Evolutionary conservation across 176 grass and related monocot species (phyloP), one percentile per base, ranked within the genome.

Genomic region (Musa itinerans): DNA sequence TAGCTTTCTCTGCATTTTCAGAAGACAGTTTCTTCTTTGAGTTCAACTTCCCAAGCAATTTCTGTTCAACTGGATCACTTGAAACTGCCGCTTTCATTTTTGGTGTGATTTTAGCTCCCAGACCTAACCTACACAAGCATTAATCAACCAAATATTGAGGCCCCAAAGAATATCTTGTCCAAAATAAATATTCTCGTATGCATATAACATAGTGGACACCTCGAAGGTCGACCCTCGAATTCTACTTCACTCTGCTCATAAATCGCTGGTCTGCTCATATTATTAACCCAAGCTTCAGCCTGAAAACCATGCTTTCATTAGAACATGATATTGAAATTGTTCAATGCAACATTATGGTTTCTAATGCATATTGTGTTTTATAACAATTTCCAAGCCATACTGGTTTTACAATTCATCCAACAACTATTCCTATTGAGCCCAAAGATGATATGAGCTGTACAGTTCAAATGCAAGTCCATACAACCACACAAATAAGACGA

Each of bases 271-370:
- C 63, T 63, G 63, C 78, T 93, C 90, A 93, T 98, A 76, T 89
- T 85, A 68, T 89, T 87, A 58, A 98, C 88, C 94, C 94, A 98
- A 75, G 85, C 80, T 73, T 93, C 86, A 61, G 90, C 94, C 94
- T 93, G 78, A 79, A 59, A 84, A 55, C 62, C 49, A 9, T 22
- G 52, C 12, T 53, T 13, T 12, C 6, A 9, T 52, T 48, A 26
- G 48, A 65, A 66, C 16, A 19, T 19, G 17, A 62, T 62, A 62
- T 62, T 43, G 34, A 43, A 43, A 43, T 43, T 6, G 34, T 43
- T 0, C 34, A 43, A 43, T 6, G 34, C 34, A 43, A 43, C 34
- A 43, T 6, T 43, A 43, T 43, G 34, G 34, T 43, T 43, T 43
- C 34, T 43, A 43, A 43, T 43, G 34, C 4, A 43, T 5, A 43